Evolutionary conservation across 1,139 yeast species (phyloP), one percentile per base, ranked within the genome.

Genomic region (Meyerozyma carpophila): DNA sequence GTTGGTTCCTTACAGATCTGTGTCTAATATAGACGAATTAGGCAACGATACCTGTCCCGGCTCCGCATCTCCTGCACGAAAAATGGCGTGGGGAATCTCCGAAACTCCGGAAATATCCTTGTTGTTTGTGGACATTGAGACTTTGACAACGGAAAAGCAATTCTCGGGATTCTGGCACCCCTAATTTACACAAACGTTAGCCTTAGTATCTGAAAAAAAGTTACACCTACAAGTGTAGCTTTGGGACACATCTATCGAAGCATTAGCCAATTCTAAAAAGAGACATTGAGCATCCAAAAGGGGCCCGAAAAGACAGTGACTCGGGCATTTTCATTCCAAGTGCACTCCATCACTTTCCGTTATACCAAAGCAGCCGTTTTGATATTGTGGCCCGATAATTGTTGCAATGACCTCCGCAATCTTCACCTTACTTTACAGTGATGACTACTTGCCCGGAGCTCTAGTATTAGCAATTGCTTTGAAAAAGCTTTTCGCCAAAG

Each of bases 401-500:
- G 13, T 7, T 11, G 29, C 29, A 39, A 52, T 68, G 70, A 54
- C 62, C 18, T 55, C 58, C 48, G 95, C 90, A 14, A 74, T 81
- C 52, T 81, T 80, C 40, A 82, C 95, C 1, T 69, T 89, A 32
- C 66, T 90, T 32, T 82, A 82, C 57, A 76, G 81, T 42, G 71
- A 80, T 36, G 71, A 73, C 29, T 90, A 90, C 60, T 63, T 88
- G 18, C 88, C 94, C 0, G 97, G 96, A 6, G 84, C 88, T 0
- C 65, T 85, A 32, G 82, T 86, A 0, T 63, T 88, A 39, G 91
- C 82, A 7, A 51, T 62, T n/a, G 50, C 57, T 10, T 49, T 70
- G 37, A 59, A 62, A 28, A 53, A 56, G 44, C 42, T 64, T 13
- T 11, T 31, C 8, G 9, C 44, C 50, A 24, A 46, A 41, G 11